phyloP scores from a whole-genome alignment of 2,329 filamentous ascomycete species.

The Aspergillus sp. region DNA sequence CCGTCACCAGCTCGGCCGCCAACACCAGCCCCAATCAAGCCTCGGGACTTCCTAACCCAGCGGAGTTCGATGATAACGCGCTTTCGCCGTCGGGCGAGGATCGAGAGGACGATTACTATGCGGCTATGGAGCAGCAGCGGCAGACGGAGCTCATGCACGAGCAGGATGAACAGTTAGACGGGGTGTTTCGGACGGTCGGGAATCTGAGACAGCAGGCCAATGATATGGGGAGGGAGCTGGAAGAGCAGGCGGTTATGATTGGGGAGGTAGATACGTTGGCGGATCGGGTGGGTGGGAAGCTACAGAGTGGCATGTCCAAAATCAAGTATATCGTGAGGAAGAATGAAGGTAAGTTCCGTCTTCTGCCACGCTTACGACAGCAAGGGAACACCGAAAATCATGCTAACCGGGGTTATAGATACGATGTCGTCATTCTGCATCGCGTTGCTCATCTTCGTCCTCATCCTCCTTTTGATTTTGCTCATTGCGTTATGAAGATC shows the following conservation, averaged over 20 bases:
- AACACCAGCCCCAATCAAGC: neutral
- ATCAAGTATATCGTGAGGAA: slow-evolving; percentile 78
- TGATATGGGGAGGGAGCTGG: slow-evolving; percentile 93
- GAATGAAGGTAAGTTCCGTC: slow-evolving; percentile 73
- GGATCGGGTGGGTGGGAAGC: slow-evolving; percentile 80
- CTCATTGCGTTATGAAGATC: slow-evolving; percentile 61
- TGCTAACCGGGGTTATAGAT: slow-evolving; percentile 47
- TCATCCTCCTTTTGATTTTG: slow-evolving; percentile 82
- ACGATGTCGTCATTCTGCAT: slow-evolving; percentile 87
- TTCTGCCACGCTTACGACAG: neutral
- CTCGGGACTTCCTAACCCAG: slow-evolving; percentile 57
- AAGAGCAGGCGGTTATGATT: slow-evolving; percentile 89
- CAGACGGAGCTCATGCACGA: slow-evolving; percentile 91
- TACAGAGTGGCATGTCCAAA: slow-evolving; percentile 84
- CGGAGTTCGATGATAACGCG: slow-evolving; percentile 54
- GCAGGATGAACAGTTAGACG: slow-evolving; percentile 90
- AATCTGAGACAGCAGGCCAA: slow-evolving; percentile 87
- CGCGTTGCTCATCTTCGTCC: slow-evolving; percentile 77
- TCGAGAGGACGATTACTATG: slow-evolving; percentile 63
- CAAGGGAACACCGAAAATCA: neutral
- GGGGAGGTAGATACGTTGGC: slow-evolving; percentile 80
- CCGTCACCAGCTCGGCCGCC: slow-evolving; percentile 44
- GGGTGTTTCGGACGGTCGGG: slow-evolving; percentile 89
- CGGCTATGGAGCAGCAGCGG: slow-evolving; percentile 84
- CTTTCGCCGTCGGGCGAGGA: slow-evolving; percentile 42